These are phyloP conservation scores for Hyaloscypha variabilis DNA, from an alignment of 495 filamentous ascomycete genomes.

Conservation along the genomic window DNA sequence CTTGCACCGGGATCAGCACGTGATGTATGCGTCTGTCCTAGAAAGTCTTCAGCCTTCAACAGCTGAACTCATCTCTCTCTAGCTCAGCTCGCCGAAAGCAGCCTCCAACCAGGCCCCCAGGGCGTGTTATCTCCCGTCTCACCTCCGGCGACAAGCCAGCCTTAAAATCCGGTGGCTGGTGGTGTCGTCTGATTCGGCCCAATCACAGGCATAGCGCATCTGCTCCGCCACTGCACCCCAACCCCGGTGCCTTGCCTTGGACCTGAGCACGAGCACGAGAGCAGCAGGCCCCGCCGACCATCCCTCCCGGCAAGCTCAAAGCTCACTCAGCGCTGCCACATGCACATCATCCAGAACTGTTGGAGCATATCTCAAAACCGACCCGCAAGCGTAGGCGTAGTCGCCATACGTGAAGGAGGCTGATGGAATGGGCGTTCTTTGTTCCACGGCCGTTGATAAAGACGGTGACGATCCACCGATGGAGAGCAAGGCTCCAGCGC, in stretches of 20 bases:
- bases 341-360: not conserved
- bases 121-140: not conserved
- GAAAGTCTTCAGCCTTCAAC: too few species aligned
- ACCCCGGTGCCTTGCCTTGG: not conserved
- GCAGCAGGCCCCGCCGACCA: not conserved
- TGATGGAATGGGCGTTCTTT: constrained; percentile 30
- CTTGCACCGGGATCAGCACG: not conserved
- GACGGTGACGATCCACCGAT: constrained; percentile 22
- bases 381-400: constrained; percentile 21
- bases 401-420: constrained; percentile 10
- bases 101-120: not conserved
- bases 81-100: not conserved
- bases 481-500: constrained; percentile 25
- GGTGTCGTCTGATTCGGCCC: not conserved
- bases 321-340: constrained; percentile 18
- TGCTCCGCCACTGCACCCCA: not conserved
- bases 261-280: constrained; percentile 15
- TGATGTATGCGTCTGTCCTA: not conserved
- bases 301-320: not conserved
- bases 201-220: constrained; percentile 1
- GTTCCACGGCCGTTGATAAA: constrained; percentile 29
- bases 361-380: constrained; percentile 2
- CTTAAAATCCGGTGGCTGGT: not conserved
- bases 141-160: not conserved
- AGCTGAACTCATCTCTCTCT: not conserved